These are phyloP conservation scores for Lolium multiflorum DNA, from an alignment of 176 grass and related monocot genomes.

Conservation along the genomic window DNA sequence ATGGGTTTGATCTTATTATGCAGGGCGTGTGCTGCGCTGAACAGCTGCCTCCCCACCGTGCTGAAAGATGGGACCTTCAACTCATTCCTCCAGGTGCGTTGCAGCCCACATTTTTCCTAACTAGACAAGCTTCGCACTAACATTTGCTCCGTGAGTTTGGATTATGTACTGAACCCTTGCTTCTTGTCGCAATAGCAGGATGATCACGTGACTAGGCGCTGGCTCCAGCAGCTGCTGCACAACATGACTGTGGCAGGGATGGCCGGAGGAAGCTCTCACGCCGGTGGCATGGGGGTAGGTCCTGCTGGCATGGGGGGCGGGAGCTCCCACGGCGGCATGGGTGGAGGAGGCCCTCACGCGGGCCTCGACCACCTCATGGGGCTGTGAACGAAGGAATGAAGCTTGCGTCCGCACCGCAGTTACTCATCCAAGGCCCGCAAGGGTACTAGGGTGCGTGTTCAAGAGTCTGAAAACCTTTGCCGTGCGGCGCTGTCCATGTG, in stretches of 20 bases:
- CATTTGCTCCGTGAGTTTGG: not conserved
- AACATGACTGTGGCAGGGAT: constrained; percentile 53
- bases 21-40: constrained; percentile 77
- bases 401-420: not conserved
- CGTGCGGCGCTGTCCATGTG: not conserved
- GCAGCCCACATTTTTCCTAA: not conserved
- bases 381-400: constrained; percentile 40
- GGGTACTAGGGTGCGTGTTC: not conserved
- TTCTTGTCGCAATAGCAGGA: constrained; percentile 42
- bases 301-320: constrained; percentile 53
- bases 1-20: not conserved
- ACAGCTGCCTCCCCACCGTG: constrained; percentile 57
- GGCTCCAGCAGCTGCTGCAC: constrained; percentile 73
- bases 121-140: not conserved
- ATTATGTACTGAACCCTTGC: constrained; percentile 16
- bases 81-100: constrained; percentile 64
- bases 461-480: not conserved
- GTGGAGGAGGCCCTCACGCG: constrained; percentile 49
- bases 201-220: constrained; percentile 65
- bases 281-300: constrained; percentile 41
- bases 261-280: constrained; percentile 26
- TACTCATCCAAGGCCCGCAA: not conserved
- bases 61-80: constrained; percentile 81
- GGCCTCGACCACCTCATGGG: constrained; percentile 68
- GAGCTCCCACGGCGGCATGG: constrained; percentile 45